Percentiles rank a stretch among this genome's conserved stretches.
These are phyloP conservation scores for Hypoxylon sp. DNA, from an alignment of 2,329 filamentous ascomycete genomes.

Conservation along the genomic window DNA sequence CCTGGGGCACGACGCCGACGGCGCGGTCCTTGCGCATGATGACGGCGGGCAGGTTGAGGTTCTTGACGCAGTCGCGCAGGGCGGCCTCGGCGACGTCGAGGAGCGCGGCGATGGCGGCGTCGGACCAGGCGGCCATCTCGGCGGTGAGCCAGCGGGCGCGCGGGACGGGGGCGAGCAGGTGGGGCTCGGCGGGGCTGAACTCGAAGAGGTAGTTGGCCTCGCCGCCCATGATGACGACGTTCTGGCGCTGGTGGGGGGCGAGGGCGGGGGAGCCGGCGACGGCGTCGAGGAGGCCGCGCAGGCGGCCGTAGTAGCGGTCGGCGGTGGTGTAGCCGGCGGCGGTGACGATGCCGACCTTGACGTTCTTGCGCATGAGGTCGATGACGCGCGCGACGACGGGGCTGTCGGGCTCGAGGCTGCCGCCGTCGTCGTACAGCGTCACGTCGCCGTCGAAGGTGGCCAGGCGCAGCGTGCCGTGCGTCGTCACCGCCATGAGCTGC, in stretches of 20 bases:
- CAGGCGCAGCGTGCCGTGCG: constrained; percentile 75
- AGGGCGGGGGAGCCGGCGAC: constrained; percentile 68
- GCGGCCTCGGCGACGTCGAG: constrained; percentile 89
- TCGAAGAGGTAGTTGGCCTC: constrained; percentile 96
- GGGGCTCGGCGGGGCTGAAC: constrained; percentile 69
- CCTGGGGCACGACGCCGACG: constrained; percentile 76
- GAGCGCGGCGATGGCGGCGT: constrained; percentile 78
- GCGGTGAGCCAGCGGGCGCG: constrained; percentile 75
- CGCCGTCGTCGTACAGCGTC: constrained; percentile 91
- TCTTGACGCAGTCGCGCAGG: constrained; percentile 80
- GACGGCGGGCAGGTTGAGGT: constrained; percentile 79
- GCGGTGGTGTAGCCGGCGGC: constrained; percentile 94
- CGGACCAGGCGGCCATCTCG: constrained; percentile 79
- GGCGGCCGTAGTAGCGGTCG: constrained; percentile 82
- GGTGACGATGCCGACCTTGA: constrained; percentile 93
- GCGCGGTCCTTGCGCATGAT: constrained; percentile 89
- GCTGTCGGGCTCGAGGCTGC: constrained; percentile 76
- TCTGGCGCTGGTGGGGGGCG: constrained; percentile 72
- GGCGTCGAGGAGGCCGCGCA: constrained; percentile 86
- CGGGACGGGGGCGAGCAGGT: constrained; percentile 73
- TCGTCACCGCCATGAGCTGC: constrained; percentile 89
- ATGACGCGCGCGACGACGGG: constrained; percentile 75
- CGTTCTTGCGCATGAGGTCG: constrained; percentile 77
- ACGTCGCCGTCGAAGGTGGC: constrained; percentile 98
- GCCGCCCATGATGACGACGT: constrained; percentile 90